Evolutionary conservation across 805 yeast genomes (phyloP).

Genomic region (Wickerhamomyces subpelliculosus): DNA sequence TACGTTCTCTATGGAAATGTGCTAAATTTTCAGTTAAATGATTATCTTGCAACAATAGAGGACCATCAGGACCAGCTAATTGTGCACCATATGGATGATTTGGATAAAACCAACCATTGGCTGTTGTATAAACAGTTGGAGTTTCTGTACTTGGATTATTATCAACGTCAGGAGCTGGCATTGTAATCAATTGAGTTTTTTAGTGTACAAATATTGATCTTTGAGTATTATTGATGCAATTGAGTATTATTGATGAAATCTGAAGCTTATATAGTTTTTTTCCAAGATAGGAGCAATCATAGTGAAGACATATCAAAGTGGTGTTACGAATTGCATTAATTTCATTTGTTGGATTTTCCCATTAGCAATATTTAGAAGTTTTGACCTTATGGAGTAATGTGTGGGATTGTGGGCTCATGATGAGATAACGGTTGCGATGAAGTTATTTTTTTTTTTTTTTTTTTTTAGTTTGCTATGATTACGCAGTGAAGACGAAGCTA

Average conservation of each 20-base stretch:
- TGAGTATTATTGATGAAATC: not conserved
- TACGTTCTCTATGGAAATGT: slow-evolving; percentile 52
- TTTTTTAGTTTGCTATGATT: too few species aligned
- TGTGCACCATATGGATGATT: slow-evolving; percentile 49
- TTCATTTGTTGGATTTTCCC: too few species aligned
- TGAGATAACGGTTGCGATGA: too few species aligned
- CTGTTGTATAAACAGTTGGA: slow-evolving; percentile 24
- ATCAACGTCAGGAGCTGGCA: not conserved
- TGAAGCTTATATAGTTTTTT: too few species aligned
- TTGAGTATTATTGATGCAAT: not conserved
- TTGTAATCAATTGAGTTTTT: not conserved
- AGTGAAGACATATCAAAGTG: too few species aligned
- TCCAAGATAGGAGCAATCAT: too few species aligned
- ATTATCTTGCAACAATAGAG: slow-evolving; percentile 50
- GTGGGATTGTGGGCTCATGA: too few species aligned
- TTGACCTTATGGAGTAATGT: too few species aligned
- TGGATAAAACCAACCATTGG: slow-evolving; percentile 48
- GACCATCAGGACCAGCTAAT: slow-evolving; percentile 50
- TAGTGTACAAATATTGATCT: not conserved
- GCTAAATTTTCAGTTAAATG: slow-evolving; percentile 50
- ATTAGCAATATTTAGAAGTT: too few species aligned
- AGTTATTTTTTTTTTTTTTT: too few species aligned
- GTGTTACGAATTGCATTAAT: too few species aligned
- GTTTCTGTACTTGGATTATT: not conserved
- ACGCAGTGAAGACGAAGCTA: too few species aligned